Base-by-base conservation (phyloP, 352 stramenopile species). In the Globisporangium irregulare region DNA sequence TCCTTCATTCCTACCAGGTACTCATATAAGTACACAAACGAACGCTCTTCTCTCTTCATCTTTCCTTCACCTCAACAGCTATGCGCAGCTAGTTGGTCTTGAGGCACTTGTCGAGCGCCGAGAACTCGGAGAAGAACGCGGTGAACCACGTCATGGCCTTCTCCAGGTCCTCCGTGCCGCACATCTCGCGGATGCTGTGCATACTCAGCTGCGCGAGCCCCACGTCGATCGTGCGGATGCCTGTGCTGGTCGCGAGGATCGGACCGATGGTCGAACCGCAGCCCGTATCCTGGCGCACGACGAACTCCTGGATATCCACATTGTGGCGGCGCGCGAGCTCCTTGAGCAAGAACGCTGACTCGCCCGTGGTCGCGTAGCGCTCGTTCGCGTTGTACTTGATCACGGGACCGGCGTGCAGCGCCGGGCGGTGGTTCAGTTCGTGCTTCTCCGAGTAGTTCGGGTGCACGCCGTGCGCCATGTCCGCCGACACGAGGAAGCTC, bases 351-450 rank as follows among this genome's bases (percentile, higher is more conserved):
- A 99, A 86, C 4, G 91, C 88, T 5, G 97, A 98, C 15, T 98
- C 86, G 48, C 86, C 86, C 59, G 91, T 98, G 7, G 97, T 99
- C 18, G 97, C 90, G 72, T 99, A 99, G 55, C 97, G 84, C 77
- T 99, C 95, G 78, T 99, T 99, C 36, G 87, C 86, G 76, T 99
- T 99, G 75, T 97, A 91, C 84, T 99, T 99, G 70, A 99, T 98
- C n/a, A 99, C 98, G 65, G 98, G 82, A n/a, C 96, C 97, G 15
- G 69, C 78, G 76, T 98, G 96, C 69, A 99, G 80, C 59, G 87
- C 84, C 7, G 95, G 96, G 20, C 88, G 82, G 81, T 99, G 95
- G 68, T 96, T 93, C 59, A 84, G 67, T 67, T 99, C 97, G 79
- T 99, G 97, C 72, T 98, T 98, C 10, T 94, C 85, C 53, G 86